A percentile compares a stretch with the other conserved stretches of the same genome.
Evolutionary conservation across 345 rosid species (phyloP).

Genomic region (Heritiera fomes): DNA sequence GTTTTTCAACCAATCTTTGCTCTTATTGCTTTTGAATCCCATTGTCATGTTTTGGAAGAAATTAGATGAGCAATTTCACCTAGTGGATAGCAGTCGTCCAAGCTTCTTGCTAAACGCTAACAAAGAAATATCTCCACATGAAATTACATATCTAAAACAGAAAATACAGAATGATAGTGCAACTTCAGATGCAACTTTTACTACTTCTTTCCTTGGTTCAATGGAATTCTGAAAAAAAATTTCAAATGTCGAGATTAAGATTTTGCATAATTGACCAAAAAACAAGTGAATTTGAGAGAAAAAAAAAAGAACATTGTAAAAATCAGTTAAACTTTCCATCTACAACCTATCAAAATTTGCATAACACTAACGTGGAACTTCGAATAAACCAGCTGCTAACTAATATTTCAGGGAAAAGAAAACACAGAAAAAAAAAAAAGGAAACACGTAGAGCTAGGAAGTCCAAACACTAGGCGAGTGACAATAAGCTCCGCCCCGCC

Average conservation of each 20-base stretch:
- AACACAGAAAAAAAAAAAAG: neutral
- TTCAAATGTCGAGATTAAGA: too few relatives aligned
- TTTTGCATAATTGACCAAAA: neutral
- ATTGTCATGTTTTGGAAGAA: neutral
- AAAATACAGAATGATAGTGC: too few relatives aligned
- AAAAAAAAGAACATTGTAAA: neutral
- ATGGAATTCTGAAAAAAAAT: too few relatives aligned
- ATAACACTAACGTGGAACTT: neutral
- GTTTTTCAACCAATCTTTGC: too few relatives aligned
- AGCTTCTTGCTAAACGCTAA: neutral
- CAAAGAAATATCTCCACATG: too few relatives aligned
- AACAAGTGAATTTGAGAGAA: too few relatives aligned
- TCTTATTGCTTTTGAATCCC: neutral
- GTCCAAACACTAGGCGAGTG: conserved; percentile 39
- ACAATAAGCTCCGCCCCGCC: conserved; percentile 24
- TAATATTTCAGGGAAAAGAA: neutral
- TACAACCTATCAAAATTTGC: neutral
- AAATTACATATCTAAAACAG: neutral
- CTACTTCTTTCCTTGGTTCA: too few relatives aligned
- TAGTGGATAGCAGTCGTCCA: too few relatives aligned
- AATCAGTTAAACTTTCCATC: neutral
- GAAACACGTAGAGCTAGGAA: neutral
- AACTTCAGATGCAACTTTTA: too few relatives aligned
- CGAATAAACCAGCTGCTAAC: neutral
- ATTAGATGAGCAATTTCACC: too few relatives aligned